Evolutionary conservation across 1,284 basidiomycete genomes (phyloP).

Genomic region (Erythrobasidium hasegawianum): DNA sequence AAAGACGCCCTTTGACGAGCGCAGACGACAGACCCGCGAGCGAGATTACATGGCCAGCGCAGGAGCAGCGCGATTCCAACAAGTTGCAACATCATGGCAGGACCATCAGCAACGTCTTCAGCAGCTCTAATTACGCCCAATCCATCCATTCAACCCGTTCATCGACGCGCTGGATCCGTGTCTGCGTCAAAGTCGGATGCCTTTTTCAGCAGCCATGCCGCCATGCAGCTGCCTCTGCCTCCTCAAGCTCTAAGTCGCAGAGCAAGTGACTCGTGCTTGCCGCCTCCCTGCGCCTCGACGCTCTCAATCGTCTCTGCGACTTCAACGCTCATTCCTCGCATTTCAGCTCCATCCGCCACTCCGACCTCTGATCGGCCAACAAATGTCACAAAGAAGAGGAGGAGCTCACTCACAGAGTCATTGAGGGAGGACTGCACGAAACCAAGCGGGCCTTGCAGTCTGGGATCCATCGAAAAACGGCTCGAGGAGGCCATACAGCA

Average conservation of each 20-base stretch:
- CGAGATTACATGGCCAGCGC: no score
- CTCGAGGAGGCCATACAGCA: slow-evolving; percentile 7
- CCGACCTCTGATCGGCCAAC: no score
- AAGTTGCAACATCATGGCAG: not conserved
- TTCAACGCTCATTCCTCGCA: no score
- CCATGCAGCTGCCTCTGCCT: slow-evolving; percentile 9
- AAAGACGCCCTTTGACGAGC: no score
- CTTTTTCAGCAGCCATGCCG: slow-evolving; percentile 19
- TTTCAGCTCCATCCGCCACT: no score
- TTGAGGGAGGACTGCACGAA: not conserved
- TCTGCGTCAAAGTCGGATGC: slow-evolving; percentile 23
- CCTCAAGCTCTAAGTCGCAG: slow-evolving; percentile 19
- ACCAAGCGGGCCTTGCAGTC: not conserved
- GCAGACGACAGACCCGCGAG: no score
- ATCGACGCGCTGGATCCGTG: not conserved
- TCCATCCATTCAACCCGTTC: not conserved
- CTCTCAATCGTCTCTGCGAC: no score
- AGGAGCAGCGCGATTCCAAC: no score
- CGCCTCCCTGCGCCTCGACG: slow-evolving; percentile 18
- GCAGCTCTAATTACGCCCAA: not conserved
- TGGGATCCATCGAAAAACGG: slow-evolving; percentile 18
- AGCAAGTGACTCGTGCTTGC: slow-evolving; percentile 30
- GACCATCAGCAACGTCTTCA: not conserved
- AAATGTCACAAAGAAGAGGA: no score
- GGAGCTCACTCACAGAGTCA: no score